A percentile compares a stretch with the other conserved stretches of the same genome.
Evolutionary conservation across 2,329 filamentous ascomycete genomes (phyloP).

Genomic region (Xylogone sp.): DNA sequence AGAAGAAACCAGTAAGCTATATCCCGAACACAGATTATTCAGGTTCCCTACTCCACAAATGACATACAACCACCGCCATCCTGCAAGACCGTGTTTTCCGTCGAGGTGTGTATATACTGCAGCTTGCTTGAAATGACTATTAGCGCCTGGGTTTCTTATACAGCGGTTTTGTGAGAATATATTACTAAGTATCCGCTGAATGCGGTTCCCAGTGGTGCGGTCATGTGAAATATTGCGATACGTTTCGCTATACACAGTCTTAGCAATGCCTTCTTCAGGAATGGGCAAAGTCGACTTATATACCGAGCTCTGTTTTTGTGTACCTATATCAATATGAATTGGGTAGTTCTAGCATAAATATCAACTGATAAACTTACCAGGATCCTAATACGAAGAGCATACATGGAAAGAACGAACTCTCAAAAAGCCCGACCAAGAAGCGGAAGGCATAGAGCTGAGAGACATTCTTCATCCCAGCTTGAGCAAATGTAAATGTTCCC

Average conservation of each 20-base stretch:
- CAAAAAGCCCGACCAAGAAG: constrained; percentile 51
- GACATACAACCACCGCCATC: constrained; percentile 48
- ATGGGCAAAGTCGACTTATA: background rate
- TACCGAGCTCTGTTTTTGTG: constrained; percentile 3
- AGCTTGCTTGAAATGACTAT: constrained; percentile 24
- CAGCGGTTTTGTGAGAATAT: too few relatives aligned
- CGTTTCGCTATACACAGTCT: constrained; percentile 1
- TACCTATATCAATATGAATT: constrained; percentile 2
- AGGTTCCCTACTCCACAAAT: constrained; percentile 39
- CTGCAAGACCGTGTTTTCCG: constrained; percentile 10
- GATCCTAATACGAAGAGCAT: constrained; percentile 8
- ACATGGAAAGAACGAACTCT: constrained; percentile 27
- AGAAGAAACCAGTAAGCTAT: background rate
- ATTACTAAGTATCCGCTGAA: constrained; percentile 7
- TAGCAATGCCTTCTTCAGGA: background rate
- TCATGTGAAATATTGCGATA: constrained; percentile 3
- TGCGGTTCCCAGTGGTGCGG: constrained; percentile 1
- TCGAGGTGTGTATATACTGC: constrained; percentile 23
- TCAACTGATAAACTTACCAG: constrained; percentile 4
- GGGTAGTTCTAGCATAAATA: background rate
- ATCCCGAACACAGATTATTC: background rate
- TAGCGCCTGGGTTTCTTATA: background rate
- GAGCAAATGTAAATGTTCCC: constrained; percentile 8
- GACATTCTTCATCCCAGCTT: constrained; percentile 6
- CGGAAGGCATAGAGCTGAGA: constrained; percentile 43